These are phyloP conservation scores for Didymella pinodella DNA, from an alignment of 2,329 filamentous ascomycete species.

Conservation along the genomic window DNA sequence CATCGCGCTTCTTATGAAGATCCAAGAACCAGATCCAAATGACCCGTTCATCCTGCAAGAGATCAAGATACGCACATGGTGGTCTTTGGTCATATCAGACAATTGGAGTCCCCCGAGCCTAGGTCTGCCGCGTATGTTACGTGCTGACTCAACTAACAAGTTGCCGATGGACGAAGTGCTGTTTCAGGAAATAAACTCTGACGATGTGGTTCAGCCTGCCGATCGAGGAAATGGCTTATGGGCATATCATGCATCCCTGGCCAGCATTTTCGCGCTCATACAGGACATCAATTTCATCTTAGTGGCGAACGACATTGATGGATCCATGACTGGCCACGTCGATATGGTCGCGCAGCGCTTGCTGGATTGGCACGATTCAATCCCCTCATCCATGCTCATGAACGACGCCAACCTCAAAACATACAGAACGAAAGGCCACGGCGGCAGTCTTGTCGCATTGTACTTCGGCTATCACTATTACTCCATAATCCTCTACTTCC, in stretches of 20 bases:
- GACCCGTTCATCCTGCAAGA: neutral
- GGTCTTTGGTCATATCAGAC: neutral
- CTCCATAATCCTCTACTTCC: neutral
- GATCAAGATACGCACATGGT: neutral
- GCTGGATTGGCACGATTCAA: neutral
- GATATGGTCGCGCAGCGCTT: neutral
- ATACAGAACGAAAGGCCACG: neutral
- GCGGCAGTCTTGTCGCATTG: neutral
- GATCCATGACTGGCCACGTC: neutral
- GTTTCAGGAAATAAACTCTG: neutral
- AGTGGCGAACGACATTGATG: neutral
- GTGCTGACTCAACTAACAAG: neutral
- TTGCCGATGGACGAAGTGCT: neutral
- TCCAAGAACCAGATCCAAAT: neutral
- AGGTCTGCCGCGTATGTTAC: neutral
- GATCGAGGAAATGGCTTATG: neutral
- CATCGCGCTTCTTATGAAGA: neutral
- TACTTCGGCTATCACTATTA: neutral
- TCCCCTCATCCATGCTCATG: neutral
- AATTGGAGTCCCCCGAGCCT: neutral
- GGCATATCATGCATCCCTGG: neutral
- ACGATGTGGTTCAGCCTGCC: neutral
- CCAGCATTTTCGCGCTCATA: neutral
- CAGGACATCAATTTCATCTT: neutral
- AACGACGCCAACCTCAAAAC: neutral